Conservation (phyloP, 179 eudicot species). For the Beta macrorhiza region DNA sequence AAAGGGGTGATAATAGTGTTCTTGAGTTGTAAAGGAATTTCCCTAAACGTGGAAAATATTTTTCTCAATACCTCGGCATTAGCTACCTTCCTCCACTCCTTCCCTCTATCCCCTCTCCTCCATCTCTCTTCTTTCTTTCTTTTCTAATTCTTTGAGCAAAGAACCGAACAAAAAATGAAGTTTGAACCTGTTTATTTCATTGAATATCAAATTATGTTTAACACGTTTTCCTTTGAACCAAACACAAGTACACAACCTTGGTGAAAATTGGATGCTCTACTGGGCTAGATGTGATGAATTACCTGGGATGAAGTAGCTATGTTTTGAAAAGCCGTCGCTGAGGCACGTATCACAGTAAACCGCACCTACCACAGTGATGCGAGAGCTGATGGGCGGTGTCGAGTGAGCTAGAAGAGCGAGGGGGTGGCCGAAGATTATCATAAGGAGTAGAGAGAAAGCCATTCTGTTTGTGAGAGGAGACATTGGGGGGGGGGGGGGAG, state of each 20-base stretch:
- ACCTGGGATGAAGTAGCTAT: constrained; percentile 80
- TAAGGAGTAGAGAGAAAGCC: constrained; percentile 35
- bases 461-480: constrained; percentile 36
- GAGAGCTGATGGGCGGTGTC: constrained; percentile 32
- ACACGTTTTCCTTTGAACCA: background rate
- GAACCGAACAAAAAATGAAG: background rate
- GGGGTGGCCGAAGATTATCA: constrained; percentile 24
- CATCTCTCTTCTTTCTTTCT: no score
- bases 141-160: background rate
- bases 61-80: background rate
- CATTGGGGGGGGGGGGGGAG: constrained; percentile 3
- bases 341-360: constrained; percentile 70
- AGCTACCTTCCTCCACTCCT: background rate
- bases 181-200: background rate
- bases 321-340: constrained; percentile 41
- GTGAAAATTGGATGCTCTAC: background rate
- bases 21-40: background rate
- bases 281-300: constrained; percentile 1
- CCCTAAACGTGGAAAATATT: background rate
- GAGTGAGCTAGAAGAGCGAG: constrained; percentile 30
- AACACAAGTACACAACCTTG: background rate
- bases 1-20: background rate
- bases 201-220: background rate
- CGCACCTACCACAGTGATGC: constrained; percentile 53
- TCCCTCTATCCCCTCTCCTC: no score